Evolutionary conservation across 129 eudicot species (phyloP).

Genomic region (carrot (Daucus carota)): DNA sequence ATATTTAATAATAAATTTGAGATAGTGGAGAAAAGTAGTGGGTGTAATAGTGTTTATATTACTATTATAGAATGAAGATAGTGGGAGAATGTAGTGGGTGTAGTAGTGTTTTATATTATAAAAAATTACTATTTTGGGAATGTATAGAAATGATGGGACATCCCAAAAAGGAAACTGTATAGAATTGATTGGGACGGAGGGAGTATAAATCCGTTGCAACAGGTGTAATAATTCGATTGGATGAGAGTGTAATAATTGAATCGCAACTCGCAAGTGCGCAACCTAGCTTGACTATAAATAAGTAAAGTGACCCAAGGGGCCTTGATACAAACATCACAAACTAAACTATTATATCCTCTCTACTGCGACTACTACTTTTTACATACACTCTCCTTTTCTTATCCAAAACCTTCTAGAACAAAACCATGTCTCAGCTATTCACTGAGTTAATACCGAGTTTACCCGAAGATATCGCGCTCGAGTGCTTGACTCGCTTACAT

Average conservation of each 20-base stretch:
- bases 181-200: too few species aligned
- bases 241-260: neutral
- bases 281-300: neutral
- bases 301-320: neutral
- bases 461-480: conserved; percentile 73
- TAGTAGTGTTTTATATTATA: too few species aligned
- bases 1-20: too few species aligned
- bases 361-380: neutral
- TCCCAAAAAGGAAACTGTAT: too few species aligned
- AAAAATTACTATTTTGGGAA: too few species aligned
- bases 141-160: too few species aligned
- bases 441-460: conserved; percentile 56
- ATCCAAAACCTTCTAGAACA: conserved; percentile 19
- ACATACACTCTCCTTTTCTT: neutral
- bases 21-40: too few species aligned
- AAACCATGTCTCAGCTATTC: conserved; percentile 13
- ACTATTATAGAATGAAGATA: too few species aligned
- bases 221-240: neutral
- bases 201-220: neutral
- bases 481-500: conserved; percentile 71
- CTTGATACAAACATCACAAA: neutral
- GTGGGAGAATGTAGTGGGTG: too few species aligned
- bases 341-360: neutral
- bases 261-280: neutral
- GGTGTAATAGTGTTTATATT: too few species aligned